Conservation (phyloP, 129 eudicot genomes). For the Flaveria ramosissima region DNA sequence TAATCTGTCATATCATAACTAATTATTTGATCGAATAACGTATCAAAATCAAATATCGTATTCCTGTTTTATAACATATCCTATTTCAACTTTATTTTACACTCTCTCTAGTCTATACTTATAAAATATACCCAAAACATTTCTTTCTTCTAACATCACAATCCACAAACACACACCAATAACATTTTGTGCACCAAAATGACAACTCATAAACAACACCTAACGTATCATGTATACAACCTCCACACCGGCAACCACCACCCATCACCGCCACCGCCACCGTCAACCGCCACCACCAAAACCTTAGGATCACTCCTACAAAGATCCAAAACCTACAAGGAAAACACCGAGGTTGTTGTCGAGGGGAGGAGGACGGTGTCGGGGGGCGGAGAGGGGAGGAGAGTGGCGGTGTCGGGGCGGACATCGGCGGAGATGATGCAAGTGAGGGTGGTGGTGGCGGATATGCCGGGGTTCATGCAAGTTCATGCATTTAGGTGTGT, state of each 20-base stretch:
- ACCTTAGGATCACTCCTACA: constrained; percentile 38
- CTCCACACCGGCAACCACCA: constrained; percentile 46
- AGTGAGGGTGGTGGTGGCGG: constrained; percentile 48
- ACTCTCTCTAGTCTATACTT: no score
- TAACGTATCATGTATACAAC: constrained; percentile 65
- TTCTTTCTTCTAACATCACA: no score
- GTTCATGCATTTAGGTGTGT: constrained; percentile 83
- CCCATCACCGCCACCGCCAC: constrained; percentile 19
- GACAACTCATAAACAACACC: constrained; percentile 38
- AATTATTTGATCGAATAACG: no score
- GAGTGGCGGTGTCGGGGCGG: constrained; percentile 20
- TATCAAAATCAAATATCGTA: no score
- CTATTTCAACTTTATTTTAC: no score
- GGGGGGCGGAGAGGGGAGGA: not conserved
- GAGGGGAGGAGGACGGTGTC: constrained; percentile 17
- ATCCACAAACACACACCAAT: no score
- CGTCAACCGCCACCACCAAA: constrained; percentile 21
- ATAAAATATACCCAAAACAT: no score
- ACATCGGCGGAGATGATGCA: constrained; percentile 54
- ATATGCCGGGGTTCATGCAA: constrained; percentile 94
- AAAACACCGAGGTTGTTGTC: constrained; percentile 25
- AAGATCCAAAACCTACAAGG: constrained; percentile 48
- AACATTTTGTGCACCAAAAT: not conserved
- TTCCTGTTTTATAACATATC: no score
- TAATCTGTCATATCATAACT: no score